Evolutionary conservation across 2,329 filamentous ascomycete species (phyloP).

Genomic region (Fusarium phyllophilum): DNA sequence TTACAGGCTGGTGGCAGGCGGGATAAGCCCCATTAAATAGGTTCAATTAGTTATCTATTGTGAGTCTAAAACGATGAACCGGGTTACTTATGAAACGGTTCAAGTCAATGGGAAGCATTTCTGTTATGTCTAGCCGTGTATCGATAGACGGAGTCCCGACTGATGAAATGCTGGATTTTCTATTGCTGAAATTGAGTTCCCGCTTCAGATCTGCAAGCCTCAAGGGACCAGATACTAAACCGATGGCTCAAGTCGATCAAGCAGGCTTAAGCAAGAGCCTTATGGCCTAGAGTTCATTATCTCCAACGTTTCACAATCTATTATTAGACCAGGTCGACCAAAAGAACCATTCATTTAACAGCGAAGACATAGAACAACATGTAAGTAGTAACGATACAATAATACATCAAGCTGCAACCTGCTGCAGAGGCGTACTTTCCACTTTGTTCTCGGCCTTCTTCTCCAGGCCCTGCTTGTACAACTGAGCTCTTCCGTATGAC

Average conservation of each 20-base stretch:
- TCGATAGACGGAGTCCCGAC: fast-evolving
- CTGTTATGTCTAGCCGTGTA: background rate
- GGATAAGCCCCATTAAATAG: too few relatives aligned
- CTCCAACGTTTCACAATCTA: fast-evolving
- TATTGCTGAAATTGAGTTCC: background rate
- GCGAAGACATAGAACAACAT: background rate
- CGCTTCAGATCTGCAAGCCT: background rate
- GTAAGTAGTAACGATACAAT: background rate
- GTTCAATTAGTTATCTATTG: background rate
- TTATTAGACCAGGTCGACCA: background rate
- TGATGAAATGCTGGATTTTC: background rate
- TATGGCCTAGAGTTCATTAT: background rate
- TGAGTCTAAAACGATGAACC: fast-evolving
- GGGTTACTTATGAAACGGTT: background rate
- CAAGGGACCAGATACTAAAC: background rate
- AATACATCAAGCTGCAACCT: background rate
- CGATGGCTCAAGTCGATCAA: background rate
- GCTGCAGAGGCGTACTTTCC: background rate
- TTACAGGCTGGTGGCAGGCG: fast-evolving
- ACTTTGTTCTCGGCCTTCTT: background rate
- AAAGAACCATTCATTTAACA: too few relatives aligned
- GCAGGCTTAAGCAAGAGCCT: background rate
- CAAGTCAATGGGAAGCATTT: background rate
- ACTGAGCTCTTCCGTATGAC: constrained; percentile 47
- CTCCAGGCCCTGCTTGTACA: constrained; percentile 46